A percentile compares a stretch with the other conserved stretches of the same genome.
phyloP scores from a whole-genome alignment of 83 land plant species.

The Larix sibirica region DNA sequence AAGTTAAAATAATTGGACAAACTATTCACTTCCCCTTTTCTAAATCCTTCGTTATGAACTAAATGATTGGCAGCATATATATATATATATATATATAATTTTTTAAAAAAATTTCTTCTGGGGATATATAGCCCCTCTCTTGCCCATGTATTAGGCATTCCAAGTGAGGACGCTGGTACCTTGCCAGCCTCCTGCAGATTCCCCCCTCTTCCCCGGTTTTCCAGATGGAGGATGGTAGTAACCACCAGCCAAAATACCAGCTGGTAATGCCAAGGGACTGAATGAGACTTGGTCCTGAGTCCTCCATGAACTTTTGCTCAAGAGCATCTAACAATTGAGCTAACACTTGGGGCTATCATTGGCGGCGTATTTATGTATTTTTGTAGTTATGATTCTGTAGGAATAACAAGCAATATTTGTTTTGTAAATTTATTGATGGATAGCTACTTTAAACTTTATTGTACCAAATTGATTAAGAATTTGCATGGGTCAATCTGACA shows the following conservation, averaged over 20 bases:
- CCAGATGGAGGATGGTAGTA: no score
- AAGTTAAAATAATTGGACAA: background rate
- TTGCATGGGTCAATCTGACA: conserved; percentile 12
- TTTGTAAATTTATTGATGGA: background rate
- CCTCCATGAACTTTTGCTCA: background rate
- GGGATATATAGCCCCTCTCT: background rate
- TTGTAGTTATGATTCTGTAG: background rate
- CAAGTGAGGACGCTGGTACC: no score
- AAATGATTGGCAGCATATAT: background rate
- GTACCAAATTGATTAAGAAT: background rate
- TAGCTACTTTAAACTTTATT: background rate
- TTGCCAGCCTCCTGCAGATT: background rate
- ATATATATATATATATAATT: no score
- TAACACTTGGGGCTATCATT: background rate
- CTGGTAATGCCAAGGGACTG: no score
- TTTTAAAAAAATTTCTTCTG: no score
- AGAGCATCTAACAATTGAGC: background rate
- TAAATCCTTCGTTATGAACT: no score
- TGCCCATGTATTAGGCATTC: background rate
- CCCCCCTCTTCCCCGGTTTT: background rate
- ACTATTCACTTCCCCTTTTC: background rate
- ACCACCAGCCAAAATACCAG: no score
- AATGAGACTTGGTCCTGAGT: background rate
- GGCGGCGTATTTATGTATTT: background rate
- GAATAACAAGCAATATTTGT: background rate